A percentile compares a stretch with the other conserved stretches of the same genome.
Evolutionary conservation across 2,329 filamentous ascomycete genomes (phyloP).

Genomic region (Nigrospora sphaerica): DNA sequence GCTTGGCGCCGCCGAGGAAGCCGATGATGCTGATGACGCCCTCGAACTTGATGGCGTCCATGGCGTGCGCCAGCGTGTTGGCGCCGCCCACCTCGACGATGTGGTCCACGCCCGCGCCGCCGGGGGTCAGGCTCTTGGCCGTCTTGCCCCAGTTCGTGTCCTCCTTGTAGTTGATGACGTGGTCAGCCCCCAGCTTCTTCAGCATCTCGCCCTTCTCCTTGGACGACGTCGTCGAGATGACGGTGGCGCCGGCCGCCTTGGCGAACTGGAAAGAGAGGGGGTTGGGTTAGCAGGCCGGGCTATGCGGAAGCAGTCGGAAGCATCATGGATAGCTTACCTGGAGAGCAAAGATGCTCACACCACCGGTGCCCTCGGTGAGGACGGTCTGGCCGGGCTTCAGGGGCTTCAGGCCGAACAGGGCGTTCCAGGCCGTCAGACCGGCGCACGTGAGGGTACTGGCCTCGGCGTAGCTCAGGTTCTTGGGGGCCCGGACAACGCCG

Average conservation of each 20-base stretch:
- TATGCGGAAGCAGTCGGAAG: neutral
- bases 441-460: slow-evolving; percentile 53
- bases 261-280: slow-evolving; percentile 29
- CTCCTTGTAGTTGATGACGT: slow-evolving; percentile 43
- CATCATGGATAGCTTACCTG: slow-evolving; percentile 26
- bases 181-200: slow-evolving; percentile 38
- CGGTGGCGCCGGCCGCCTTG: slow-evolving; percentile 38
- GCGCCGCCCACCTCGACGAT: slow-evolving; percentile 41
- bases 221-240: slow-evolving; percentile 41
- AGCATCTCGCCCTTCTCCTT: slow-evolving; percentile 34
- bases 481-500: slow-evolving; percentile 59
- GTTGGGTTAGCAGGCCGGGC: neutral
- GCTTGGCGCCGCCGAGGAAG: slow-evolving; percentile 32
- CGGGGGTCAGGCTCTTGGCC: slow-evolving; percentile 31
- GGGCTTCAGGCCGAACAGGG: slow-evolving; percentile 48
- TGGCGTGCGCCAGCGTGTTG: slow-evolving; percentile 34
- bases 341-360: slow-evolving; percentile 60
- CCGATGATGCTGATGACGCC: slow-evolving; percentile 38
- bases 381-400: slow-evolving; percentile 51
- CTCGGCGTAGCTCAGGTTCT: slow-evolving; percentile 44
- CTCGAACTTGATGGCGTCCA: slow-evolving; percentile 35
- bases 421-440: slow-evolving; percentile 59
- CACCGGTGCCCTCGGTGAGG: slow-evolving; percentile 64
- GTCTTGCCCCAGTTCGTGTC: slow-evolving; percentile 36
- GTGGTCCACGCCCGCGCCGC: slow-evolving; percentile 37